These are phyloP conservation scores for Alternaria metachromatica DNA, from an alignment of 2,329 filamentous ascomycete genomes.

Conservation along the genomic window DNA sequence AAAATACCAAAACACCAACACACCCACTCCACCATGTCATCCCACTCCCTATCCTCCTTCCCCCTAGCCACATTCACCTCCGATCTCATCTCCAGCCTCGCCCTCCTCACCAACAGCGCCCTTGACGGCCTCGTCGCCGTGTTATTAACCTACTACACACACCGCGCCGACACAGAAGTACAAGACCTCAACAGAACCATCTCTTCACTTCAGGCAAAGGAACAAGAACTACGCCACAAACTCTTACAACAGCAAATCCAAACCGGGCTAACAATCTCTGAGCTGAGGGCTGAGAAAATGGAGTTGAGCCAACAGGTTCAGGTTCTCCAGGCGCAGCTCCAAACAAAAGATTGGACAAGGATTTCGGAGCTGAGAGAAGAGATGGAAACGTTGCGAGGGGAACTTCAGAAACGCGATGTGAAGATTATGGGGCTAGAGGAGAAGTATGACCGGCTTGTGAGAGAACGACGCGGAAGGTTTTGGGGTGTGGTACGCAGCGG, in stretches of 20 bases:
- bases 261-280: background rate
- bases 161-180: background rate
- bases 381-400: background rate
- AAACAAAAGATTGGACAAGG: background rate
- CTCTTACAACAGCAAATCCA: background rate
- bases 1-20: background rate
- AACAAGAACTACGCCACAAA: background rate
- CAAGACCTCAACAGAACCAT: background rate
- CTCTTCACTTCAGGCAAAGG: background rate
- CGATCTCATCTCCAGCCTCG: background rate
- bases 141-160: background rate
- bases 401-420: background rate
- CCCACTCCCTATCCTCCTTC: background rate
- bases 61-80: background rate
- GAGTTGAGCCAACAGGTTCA: background rate
- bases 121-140: background rate
- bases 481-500: background rate
- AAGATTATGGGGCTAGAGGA: background rate
- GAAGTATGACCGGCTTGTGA: background rate
- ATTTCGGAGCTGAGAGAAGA: background rate
- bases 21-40: background rate
- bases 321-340: background rate
- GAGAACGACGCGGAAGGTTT: background rate
- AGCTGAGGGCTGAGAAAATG: background rate
- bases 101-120: background rate